These are phyloP conservation scores for Dovyalis caffra DNA, from an alignment of 345 rosid species.

Conservation along the genomic window DNA sequence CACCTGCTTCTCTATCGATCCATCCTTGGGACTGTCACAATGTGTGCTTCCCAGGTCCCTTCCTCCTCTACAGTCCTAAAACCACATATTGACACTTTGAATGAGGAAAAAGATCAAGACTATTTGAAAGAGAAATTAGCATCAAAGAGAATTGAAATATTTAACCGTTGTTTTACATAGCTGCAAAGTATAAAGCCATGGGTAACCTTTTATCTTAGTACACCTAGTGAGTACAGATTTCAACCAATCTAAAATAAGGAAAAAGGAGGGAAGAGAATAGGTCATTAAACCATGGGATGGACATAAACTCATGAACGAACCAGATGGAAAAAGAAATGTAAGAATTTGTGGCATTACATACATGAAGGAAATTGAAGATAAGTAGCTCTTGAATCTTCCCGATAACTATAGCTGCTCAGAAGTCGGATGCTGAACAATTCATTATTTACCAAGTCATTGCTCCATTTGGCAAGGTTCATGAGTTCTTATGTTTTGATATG, in stretches of 20 bases:
- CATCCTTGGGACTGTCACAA: constrained; percentile 15
- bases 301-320: not conserved
- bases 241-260: not conserved
- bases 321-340: not conserved
- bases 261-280: not conserved
- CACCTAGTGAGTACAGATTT: not conserved
- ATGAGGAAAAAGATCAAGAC: not conserved
- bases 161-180: not conserved
- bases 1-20: constrained; percentile 17
- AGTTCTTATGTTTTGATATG: too few relatives aligned
- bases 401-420: not conserved
- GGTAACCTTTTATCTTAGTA: not conserved
- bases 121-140: not conserved
- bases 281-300: not conserved
- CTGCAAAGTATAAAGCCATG: not conserved
- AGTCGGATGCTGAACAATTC: not conserved
- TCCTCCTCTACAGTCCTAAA: constrained; percentile 45
- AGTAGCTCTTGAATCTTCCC: not conserved
- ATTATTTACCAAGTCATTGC: not conserved
- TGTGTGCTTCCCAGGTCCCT: constrained; percentile 28
- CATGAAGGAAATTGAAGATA: not conserved
- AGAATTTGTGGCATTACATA: not conserved
- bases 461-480: not conserved
- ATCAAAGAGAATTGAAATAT: not conserved
- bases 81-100: constrained; percentile 7